Evolutionary conservation across 345 rosid genomes (phyloP).

Genomic region (Noccaea bulbosa): DNA sequence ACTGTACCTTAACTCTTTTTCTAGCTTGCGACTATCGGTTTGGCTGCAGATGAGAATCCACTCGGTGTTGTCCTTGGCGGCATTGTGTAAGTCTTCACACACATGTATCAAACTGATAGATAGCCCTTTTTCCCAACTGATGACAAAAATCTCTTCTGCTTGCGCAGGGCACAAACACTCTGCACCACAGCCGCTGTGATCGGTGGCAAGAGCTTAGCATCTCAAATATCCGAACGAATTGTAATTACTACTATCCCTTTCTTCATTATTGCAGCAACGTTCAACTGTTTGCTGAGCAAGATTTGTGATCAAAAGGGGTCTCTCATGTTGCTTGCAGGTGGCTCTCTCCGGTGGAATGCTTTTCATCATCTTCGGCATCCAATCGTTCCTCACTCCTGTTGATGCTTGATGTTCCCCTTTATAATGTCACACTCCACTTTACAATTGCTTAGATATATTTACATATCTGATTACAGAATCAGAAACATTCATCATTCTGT

Average conservation of each 20-base stretch:
- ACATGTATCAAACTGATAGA: slow-evolving; percentile 1
- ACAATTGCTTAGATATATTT: slow-evolving; percentile 20
- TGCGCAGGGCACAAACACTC: slow-evolving; percentile 78
- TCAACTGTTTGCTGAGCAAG: neutral
- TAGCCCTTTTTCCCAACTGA: neutral
- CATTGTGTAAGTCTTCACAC: slow-evolving; percentile 58
- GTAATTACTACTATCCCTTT: slow-evolving; percentile 33
- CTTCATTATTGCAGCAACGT: neutral
- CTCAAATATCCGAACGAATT: slow-evolving; percentile 88
- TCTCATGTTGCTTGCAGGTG: slow-evolving; percentile 55
- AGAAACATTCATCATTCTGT: no score
- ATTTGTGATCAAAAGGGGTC: neutral
- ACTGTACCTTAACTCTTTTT: slow-evolving; percentile 32
- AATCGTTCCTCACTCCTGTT: slow-evolving; percentile 73
- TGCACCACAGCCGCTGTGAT: slow-evolving; percentile 92
- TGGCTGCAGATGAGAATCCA: slow-evolving; percentile 97
- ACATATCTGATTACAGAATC: slow-evolving; percentile 16
- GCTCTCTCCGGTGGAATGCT: slow-evolving; percentile 87
- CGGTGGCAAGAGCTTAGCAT: slow-evolving; percentile 97
- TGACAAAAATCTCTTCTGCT: slow-evolving; percentile 14
- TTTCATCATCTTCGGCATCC: slow-evolving; percentile 84
- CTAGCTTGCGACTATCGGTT: slow-evolving; percentile 92
- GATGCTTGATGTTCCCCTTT: slow-evolving; percentile 41
- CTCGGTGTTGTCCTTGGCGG: slow-evolving; percentile 90
- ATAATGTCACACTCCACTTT: neutral